Evolutionary conservation across 345 rosid species (phyloP).

Genomic region (Eucalyptus rudis): DNA sequence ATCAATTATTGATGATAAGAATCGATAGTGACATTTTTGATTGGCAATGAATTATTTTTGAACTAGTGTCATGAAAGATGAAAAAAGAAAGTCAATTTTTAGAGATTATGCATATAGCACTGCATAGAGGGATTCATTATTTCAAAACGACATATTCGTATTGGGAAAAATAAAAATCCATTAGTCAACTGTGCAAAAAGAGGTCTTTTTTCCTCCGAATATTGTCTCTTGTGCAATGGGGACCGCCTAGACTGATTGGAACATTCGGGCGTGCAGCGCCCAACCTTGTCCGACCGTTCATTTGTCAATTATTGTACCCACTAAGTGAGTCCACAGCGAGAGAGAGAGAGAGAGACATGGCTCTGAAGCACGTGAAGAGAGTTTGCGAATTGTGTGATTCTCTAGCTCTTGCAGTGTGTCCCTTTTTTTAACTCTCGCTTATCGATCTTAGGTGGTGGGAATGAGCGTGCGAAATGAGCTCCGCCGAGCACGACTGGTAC

Average conservation of each 20-base stretch:
- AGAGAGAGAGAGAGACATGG: neutral
- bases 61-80: neutral
- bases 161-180: neutral
- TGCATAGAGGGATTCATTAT: neutral
- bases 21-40: neutral
- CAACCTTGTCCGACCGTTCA: neutral
- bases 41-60: neutral
- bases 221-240: neutral
- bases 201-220: neutral
- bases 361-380: neutral
- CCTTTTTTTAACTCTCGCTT: neutral
- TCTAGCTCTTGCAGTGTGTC: neutral
- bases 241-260: neutral
- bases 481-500: slow-evolving; percentile 25
- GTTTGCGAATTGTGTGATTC: neutral
- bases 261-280: neutral
- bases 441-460: slow-evolving; percentile 3
- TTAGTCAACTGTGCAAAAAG: neutral
- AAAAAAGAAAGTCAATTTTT: neutral
- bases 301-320: neutral
- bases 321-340: too few species aligned
- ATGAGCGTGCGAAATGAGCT: slow-evolving; percentile 34
- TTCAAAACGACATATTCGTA: neutral
- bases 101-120: neutral
- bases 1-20: neutral